phyloP scores from a whole-genome alignment of 768 basidiomycete species.

The Boletus reticuloceps region DNA sequence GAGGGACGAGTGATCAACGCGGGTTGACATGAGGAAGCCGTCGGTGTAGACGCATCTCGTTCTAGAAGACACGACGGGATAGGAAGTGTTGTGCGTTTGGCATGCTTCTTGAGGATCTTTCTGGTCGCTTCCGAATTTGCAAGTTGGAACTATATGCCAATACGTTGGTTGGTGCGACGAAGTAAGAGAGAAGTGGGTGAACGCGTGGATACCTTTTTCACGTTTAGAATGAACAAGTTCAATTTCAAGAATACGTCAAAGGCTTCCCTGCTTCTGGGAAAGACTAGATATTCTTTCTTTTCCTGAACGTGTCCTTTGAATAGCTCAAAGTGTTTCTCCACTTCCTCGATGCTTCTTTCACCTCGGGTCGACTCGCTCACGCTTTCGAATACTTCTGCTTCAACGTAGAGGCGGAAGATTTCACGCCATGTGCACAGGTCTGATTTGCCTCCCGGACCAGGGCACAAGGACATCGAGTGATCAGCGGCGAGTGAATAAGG shows the following conservation, averaged over 20 bases:
- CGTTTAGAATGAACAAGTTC: slow-evolving; percentile 74
- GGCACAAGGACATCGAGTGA: slow-evolving; percentile 36
- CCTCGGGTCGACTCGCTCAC: slow-evolving; percentile 61
- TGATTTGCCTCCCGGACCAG: slow-evolving; percentile 32
- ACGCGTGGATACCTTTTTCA: slow-evolving; percentile 61
- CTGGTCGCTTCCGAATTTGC: slow-evolving; percentile 88
- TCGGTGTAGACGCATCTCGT: slow-evolving; percentile 11
- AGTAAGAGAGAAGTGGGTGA: not conserved
- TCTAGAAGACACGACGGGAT: slow-evolving; percentile 39
- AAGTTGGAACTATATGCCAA: slow-evolving; percentile 57
- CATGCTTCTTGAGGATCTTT: slow-evolving; percentile 93
- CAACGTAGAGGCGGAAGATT: slow-evolving; percentile 85
- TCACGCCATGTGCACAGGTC: slow-evolving; percentile 90
- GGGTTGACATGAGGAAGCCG: slow-evolving; percentile 29
- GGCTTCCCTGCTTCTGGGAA: slow-evolving; percentile 54
- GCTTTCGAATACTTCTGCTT: slow-evolving; percentile 83
- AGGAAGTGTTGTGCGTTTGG: slow-evolving; percentile 83
- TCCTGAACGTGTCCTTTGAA: slow-evolving; percentile 61
- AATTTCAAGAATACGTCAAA: slow-evolving; percentile 71
- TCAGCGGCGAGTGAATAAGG: slow-evolving; percentile 27
- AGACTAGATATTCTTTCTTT: slow-evolving; percentile 50
- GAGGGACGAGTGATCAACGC: slow-evolving; percentile 23
- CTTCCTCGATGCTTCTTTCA: slow-evolving; percentile 66
- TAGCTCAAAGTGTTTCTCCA: slow-evolving; percentile 58
- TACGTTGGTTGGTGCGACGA: not conserved